phyloP scores from a whole-genome alignment of 2,329 filamentous ascomycete genomes.

The Apiospora aurea region DNA sequence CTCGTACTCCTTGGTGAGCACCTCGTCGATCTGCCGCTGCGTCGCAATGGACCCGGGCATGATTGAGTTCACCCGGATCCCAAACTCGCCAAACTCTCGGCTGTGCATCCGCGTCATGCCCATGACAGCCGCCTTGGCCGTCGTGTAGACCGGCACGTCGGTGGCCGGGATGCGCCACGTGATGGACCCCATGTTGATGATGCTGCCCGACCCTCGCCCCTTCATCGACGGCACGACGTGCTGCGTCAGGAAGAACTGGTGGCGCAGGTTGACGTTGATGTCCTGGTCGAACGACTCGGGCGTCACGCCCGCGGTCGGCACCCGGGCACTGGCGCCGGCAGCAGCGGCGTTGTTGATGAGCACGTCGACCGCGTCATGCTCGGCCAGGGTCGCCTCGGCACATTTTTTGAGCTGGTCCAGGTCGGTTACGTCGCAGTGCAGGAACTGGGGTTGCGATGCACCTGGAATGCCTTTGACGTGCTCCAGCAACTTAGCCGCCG shows the following conservation, averaged over 20 bases:
- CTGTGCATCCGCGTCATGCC: constrained; percentile 48
- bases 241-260: constrained; percentile 52
- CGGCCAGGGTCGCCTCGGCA: constrained; percentile 42
- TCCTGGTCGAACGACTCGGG: constrained; percentile 50
- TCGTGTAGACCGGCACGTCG: constrained; percentile 44
- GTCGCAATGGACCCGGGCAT: constrained; percentile 58
- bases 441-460: constrained; percentile 44
- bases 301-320: constrained; percentile 46
- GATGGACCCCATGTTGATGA: constrained; percentile 51
- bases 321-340: constrained; percentile 36
- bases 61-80: constrained; percentile 54
- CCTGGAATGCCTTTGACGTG: constrained; percentile 34
- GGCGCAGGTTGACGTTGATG: constrained; percentile 53
- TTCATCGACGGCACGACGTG: constrained; percentile 46
- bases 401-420: constrained; percentile 43
- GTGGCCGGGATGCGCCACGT: constrained; percentile 46
- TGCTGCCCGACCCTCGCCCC: constrained; percentile 40
- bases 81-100: constrained; percentile 45
- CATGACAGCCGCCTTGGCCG: constrained; percentile 48
- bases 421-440: constrained; percentile 52
- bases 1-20: constrained; percentile 51
- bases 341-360: constrained; percentile 48
- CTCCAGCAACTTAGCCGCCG: constrained; percentile 42
- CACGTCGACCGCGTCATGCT: constrained; percentile 40
- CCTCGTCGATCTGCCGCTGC: constrained; percentile 50